These are phyloP conservation scores for Cokeromyces recurvatus DNA, from an alignment of 371 early-diverging fungal genomes.

Conservation along the genomic window DNA sequence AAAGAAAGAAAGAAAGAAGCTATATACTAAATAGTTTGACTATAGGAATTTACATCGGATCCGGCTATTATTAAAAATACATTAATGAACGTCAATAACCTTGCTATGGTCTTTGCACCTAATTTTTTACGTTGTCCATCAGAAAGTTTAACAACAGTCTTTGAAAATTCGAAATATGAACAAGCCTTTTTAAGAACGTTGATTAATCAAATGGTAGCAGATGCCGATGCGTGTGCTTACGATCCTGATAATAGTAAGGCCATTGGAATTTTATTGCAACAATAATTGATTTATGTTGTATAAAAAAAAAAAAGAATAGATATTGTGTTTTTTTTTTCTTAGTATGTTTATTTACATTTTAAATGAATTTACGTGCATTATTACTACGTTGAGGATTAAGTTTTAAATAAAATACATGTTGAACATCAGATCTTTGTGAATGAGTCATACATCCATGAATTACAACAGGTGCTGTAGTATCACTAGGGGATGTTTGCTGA, in stretches of 20 bases:
- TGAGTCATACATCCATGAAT: constrained; percentile 31
- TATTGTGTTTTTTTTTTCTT: no score
- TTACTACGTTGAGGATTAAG: not conserved
- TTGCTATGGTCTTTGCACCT: constrained; percentile 98
- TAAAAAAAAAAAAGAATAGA: no score
- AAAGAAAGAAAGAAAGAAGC: not conserved
- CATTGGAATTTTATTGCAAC: no score
- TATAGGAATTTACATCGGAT: constrained; percentile 72
- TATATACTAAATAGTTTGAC: not conserved
- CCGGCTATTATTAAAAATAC: constrained; percentile 66
- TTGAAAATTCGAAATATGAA: constrained; percentile 79
- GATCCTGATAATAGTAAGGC: no score
- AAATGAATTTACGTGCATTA: no score
- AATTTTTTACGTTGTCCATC: constrained; percentile 87
- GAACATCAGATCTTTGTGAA: constrained; percentile 16
- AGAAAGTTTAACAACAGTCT: constrained; percentile 69
- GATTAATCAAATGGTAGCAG: constrained; percentile 20
- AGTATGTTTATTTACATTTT: no score
- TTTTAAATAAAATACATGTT: constrained; percentile 14
- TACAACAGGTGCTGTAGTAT: constrained; percentile 2
- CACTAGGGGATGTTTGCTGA: not conserved
- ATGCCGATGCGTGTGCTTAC: constrained; percentile 22
- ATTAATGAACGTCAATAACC: constrained; percentile 83
- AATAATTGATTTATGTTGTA: no score
- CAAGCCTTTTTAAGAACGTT: constrained; percentile 42